Evolutionary conservation across 2,329 filamentous ascomycete species (phyloP), one percentile per base, ranked within the genome.

Genomic region (Elsinoe arachidis): DNA sequence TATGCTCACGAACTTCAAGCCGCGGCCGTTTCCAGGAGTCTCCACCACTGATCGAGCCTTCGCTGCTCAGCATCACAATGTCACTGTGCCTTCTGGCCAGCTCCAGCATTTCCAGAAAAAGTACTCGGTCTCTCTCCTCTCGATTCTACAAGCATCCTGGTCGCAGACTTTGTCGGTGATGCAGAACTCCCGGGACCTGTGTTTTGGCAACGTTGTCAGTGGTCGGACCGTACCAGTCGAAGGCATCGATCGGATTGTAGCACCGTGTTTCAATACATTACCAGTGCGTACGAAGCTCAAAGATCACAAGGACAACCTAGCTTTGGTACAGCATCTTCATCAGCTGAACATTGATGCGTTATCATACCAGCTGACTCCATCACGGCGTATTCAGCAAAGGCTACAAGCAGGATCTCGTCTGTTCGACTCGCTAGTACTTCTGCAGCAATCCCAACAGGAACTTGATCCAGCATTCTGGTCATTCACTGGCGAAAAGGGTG

Each of bases 241-340:
- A 5, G 80, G 79, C 0, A 75, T 92, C 10, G 84, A 91, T 37
- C 75, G 78, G 3, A 79, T 96, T 5, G 81, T 95, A n/a, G 90
- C 88, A 0, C 91, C 91, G 0, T 95, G 90, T 68, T 96, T 96
- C 76, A 96, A 96, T 67, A 95, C 91, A 0, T 72, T 96, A 11
- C 90, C 91, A 0, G 67, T 90, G 1, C 80, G 89, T 23, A 72
- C 83, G 14, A 72, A 82, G 33, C 60, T 87, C 9, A 71, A 76
- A 1, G 66, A 67, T 2, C 68, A 68, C 1, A 73, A 69, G 0
- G 78, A 76, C 14, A 83, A 84, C 58, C 64, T 76, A 0, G 78
- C 84, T 4, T 67, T 90, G 10, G 72, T 86, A 23, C 80, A 79
- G 58, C 68, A 73, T 2, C 76, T 89, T 2, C 85, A 90, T 54